A percentile compares a stretch with the other conserved stretches of the same genome.
phyloP scores from a whole-genome alignment of 140 eudicot species.

The Oenanthe javanica region DNA sequence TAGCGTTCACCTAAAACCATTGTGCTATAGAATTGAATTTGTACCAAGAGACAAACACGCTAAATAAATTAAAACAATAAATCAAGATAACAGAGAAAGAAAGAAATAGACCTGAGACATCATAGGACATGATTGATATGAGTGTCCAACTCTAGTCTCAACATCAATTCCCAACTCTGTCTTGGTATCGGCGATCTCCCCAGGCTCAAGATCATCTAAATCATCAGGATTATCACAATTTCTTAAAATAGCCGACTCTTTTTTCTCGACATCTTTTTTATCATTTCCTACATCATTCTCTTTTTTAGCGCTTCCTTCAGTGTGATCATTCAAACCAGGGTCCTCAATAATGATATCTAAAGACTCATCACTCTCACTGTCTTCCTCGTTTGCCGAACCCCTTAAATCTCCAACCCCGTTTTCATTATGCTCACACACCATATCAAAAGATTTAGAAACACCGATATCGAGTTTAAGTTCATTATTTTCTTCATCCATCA shows the following conservation, averaged over 20 bases:
- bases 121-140: background rate
- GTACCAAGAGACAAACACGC: background rate
- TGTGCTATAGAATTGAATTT: background rate
- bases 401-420: background rate
- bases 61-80: too few relatives aligned
- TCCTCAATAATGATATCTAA: background rate
- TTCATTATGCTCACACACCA: background rate
- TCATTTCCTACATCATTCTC: background rate
- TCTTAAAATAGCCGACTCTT: too few relatives aligned
- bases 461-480: background rate
- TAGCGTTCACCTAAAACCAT: background rate
- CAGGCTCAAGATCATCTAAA: constrained; percentile 1
- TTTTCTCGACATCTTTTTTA: background rate
- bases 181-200: background rate
- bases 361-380: constrained; percentile 2
- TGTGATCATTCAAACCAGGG: background rate
- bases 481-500: background rate
- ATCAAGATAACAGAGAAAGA: background rate
- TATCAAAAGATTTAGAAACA: background rate
- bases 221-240: background rate
- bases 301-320: background rate
- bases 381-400: background rate
- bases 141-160: background rate
- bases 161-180: background rate
- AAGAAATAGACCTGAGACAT: background rate